phyloP scores from a whole-genome alignment of 768 basidiomycete species.

The Suillus fuscotomentosus region DNA sequence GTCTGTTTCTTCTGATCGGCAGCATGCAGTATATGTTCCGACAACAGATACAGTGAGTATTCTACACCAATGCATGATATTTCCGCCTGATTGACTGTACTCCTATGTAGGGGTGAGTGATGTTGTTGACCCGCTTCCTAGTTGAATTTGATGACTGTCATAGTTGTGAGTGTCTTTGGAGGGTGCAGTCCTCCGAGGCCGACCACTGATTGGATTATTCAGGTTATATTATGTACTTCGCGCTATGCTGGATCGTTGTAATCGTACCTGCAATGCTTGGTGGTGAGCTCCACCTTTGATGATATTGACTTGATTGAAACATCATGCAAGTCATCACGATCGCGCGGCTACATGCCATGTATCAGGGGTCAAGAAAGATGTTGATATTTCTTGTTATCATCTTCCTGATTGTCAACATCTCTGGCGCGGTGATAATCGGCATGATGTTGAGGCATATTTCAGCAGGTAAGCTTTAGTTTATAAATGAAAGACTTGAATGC shows the following conservation, averaged over 20 bases:
- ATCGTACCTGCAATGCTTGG: not conserved
- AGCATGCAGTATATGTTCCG: not conserved
- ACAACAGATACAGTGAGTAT: not conserved
- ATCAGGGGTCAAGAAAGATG: not conserved
- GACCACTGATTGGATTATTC: not conserved
- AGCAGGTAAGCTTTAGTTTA: not conserved
- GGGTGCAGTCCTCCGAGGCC: not conserved
- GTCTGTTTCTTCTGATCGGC: not conserved
- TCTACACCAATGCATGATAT: not conserved
- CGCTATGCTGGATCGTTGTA: not conserved
- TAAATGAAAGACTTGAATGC: not conserved
- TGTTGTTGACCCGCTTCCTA: not conserved
- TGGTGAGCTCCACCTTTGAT: not conserved
- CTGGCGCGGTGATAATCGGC: not conserved
- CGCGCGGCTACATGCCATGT: not conserved
- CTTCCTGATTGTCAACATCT: not conserved
- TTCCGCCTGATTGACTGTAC: not conserved
- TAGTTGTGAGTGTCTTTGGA: not conserved
- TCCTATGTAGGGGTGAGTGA: not conserved
- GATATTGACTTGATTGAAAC: not conserved
- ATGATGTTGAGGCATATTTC: not conserved
- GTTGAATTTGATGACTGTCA: not conserved
- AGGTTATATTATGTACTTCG: not conserved
- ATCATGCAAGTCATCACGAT: not conserved
- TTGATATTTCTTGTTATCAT: not conserved